Conservation (phyloP, 148 eudicot genomes). For the Rhododendron kiyosumense region DNA sequence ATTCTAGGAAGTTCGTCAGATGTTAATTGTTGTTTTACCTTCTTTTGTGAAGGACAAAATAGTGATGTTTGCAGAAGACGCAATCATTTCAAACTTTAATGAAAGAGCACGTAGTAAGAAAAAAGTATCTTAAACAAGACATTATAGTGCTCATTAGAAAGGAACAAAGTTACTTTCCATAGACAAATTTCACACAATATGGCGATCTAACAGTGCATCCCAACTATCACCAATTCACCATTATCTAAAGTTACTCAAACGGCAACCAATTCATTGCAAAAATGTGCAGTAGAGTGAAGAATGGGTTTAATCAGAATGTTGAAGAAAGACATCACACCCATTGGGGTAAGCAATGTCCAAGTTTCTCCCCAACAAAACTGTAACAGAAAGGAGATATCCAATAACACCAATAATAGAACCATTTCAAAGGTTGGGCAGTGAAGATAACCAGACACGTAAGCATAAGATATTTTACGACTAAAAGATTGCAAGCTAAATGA, state of each 20-base stretch:
- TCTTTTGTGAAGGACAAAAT: not conserved
- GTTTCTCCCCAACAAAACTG: not conserved
- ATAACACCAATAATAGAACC: not conserved
- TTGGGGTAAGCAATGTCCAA: not conserved
- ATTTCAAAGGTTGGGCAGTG: not conserved
- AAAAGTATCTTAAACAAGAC: not conserved
- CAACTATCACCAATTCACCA: not conserved
- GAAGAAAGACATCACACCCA: not conserved
- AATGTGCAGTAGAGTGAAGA: not conserved
- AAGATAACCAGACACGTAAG: not conserved
- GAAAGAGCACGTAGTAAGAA: not conserved
- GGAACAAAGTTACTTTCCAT: not conserved
- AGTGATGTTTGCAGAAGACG: not conserved
- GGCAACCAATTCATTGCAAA: not conserved
- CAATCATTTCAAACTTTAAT: not conserved
- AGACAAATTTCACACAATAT: not conserved
- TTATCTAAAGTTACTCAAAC: not conserved
- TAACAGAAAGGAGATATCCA: not conserved
- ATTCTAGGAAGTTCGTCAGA: not conserved
- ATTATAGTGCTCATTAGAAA: not conserved
- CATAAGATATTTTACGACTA: not conserved
- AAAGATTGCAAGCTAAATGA: not conserved
- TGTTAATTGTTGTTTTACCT: not conserved
- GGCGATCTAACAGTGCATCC: too few species aligned
- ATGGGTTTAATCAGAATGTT: not conserved